Percentiles rank a stretch among this genome's conserved stretches.
phyloP scores from a whole-genome alignment of 129 eudicot genomes.

The Helianthus tuberosus region DNA sequence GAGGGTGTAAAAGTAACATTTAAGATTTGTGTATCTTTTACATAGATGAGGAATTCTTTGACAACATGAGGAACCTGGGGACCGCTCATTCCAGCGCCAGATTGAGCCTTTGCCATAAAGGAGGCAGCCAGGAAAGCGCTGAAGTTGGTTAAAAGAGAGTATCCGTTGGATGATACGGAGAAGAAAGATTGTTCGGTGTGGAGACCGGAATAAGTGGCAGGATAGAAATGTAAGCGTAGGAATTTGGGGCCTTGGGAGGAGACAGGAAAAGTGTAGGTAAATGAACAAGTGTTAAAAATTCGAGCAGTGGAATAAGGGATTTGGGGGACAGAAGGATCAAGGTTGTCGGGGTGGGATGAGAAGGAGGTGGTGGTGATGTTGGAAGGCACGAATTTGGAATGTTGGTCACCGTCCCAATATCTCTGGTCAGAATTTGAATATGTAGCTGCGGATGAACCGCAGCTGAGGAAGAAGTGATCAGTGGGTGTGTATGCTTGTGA shows the following conservation, averaged over 20 bases:
- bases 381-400: constrained; percentile 17
- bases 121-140: too few relatives aligned
- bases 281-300: neutral
- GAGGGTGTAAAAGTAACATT: neutral
- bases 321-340: neutral
- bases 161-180: too few relatives aligned
- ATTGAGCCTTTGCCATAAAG: too few relatives aligned
- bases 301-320: neutral
- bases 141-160: too few relatives aligned
- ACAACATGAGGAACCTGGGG: too few relatives aligned
- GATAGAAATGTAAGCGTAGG: too few relatives aligned
- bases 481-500: neutral
- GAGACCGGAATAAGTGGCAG: too few relatives aligned
- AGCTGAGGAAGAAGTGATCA: neutral
- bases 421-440: neutral
- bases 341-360: neutral
- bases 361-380: constrained; percentile 20
- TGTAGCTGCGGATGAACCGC: neutral
- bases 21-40: too few relatives aligned
- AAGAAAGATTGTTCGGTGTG: too few relatives aligned
- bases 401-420: constrained; percentile 29
- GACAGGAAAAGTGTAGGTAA: neutral
- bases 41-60: neutral
- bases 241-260: too few relatives aligned
- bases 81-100: too few relatives aligned